A percentile compares a stretch with the other conserved stretches of the same genome.
These are phyloP conservation scores for Inonotus hispidus DNA, from an alignment of 1,284 basidiomycete species.

Conservation along the genomic window DNA sequence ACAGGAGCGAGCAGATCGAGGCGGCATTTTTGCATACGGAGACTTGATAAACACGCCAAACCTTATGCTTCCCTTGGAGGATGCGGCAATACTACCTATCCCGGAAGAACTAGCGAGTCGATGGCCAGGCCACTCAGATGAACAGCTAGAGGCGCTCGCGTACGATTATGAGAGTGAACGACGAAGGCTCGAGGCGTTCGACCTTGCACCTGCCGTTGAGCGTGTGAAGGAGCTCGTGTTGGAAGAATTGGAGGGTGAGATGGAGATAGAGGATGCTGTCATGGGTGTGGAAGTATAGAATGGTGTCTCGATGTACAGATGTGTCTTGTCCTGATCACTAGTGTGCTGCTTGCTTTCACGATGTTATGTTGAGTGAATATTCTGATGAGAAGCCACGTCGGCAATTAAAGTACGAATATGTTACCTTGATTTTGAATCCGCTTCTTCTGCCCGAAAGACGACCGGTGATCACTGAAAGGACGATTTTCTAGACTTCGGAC, in stretches of 20 bases:
- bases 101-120: slow-evolving; percentile 55
- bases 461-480: background rate
- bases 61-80: slow-evolving; percentile 47
- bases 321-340: background rate
- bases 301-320: background rate
- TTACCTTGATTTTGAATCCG: background rate
- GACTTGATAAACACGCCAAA: slow-evolving; percentile 37
- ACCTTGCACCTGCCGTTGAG: slow-evolving; percentile 53
- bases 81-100: slow-evolving; percentile 50
- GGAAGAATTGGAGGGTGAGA: slow-evolving; percentile 11
- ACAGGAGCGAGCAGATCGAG: slow-evolving; percentile 1
- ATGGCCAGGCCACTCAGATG: slow-evolving; percentile 63
- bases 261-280: slow-evolving; percentile 13
- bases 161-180: slow-evolving; percentile 58
- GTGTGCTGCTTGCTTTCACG: background rate
- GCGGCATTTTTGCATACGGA: slow-evolving; percentile 17
- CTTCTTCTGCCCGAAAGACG: background rate
- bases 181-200: slow-evolving; percentile 46
- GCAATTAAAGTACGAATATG: slow-evolving; percentile 8
- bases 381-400: background rate
- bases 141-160: slow-evolving; percentile 51
- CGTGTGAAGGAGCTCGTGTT: slow-evolving; percentile 55
- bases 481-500: background rate
- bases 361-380: background rate
- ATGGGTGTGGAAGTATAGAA: background rate